A percentile compares a stretch with the other conserved stretches of the same genome.
phyloP scores from a whole-genome alignment of 129 eudicot genomes.

The Logfia minima region DNA sequence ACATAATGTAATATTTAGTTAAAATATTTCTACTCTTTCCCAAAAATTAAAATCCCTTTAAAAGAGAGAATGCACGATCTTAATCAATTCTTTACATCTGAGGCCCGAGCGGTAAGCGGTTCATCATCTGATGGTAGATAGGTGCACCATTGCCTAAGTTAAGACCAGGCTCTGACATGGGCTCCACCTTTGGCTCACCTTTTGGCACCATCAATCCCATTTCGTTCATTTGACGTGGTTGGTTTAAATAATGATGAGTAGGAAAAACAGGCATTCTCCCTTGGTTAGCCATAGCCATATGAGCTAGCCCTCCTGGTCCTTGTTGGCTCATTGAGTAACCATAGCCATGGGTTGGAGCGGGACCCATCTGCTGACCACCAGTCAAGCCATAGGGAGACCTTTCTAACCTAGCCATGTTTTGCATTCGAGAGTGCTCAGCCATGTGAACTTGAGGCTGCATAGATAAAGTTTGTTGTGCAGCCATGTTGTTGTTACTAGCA shows the following conservation, averaged over 20 bases:
- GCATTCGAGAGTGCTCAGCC: conserved; percentile 61
- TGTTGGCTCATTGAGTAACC: conserved; percentile 57
- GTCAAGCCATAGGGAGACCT: conserved; percentile 45
- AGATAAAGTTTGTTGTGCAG: conserved; percentile 37
- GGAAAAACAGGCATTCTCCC: conserved; percentile 47
- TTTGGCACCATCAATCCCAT: conserved; percentile 64
- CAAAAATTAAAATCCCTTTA: conserved; percentile 18
- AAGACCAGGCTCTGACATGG: conserved; percentile 51
- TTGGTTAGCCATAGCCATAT: conserved; percentile 56
- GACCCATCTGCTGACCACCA: conserved; percentile 39
- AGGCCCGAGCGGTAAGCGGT: conserved; percentile 75
- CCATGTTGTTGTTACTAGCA: conserved; percentile 38
- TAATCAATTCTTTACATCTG: conserved; percentile 51
- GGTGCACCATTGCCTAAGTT: conserved; percentile 43
- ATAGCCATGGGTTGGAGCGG: conserved; percentile 38
- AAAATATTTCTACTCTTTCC: conserved; percentile 34
- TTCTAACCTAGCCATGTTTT: conserved; percentile 56
- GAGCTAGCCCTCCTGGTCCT: conserved; percentile 40
- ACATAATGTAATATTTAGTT: conserved; percentile 19
- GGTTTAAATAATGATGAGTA: conserved; percentile 46
- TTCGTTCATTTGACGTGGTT: conserved; percentile 39
- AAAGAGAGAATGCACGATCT: conserved; percentile 3
- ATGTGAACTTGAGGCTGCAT: conserved; percentile 42
- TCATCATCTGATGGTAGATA: conserved; percentile 58
- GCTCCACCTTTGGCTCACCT: conserved; percentile 70